Evolutionary conservation across 345 rosid genomes (phyloP).

Genomic region (Capsella bursapastoris): DNA sequence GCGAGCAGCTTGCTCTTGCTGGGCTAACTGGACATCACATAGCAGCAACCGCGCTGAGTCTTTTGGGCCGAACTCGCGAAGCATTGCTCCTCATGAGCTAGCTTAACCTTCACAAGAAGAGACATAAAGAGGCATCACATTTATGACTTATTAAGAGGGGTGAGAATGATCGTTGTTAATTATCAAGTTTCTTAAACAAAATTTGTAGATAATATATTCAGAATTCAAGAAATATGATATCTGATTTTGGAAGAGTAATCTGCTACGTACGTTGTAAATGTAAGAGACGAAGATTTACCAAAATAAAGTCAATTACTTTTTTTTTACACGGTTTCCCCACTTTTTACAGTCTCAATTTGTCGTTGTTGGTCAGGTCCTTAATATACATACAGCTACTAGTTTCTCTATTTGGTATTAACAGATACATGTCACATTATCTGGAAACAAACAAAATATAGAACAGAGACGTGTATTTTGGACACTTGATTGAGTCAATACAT

Average conservation of each 20-base stretch:
- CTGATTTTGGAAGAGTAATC: neutral
- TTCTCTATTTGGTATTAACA: slow-evolving; percentile 3
- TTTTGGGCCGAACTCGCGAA: slow-evolving; percentile 86
- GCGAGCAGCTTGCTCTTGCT: slow-evolving; percentile 73
- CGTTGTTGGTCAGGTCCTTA: neutral
- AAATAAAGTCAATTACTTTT: neutral
- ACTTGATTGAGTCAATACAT: neutral
- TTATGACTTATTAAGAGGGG: neutral
- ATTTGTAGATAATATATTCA: slow-evolving; percentile 15
- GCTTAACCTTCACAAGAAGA: slow-evolving; percentile 19
- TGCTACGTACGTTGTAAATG: neutral
- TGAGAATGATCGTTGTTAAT: slow-evolving; percentile 2
- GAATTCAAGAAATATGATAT: neutral
- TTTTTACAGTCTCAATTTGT: neutral
- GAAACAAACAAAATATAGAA: slow-evolving; percentile 20
- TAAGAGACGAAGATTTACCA: neutral
- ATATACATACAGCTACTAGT: neutral
- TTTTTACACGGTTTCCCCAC: neutral
- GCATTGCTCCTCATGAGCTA: slow-evolving; percentile 87
- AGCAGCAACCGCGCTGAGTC: slow-evolving; percentile 81
- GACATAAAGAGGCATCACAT: slow-evolving; percentile 29
- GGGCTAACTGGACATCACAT: slow-evolving; percentile 93
- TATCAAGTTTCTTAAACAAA: slow-evolving; percentile 3
- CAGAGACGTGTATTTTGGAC: slow-evolving; percentile 4
- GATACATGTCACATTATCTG: slow-evolving; percentile 31